phyloP scores from a whole-genome alignment of 129 eudicot species.

The Artemisia argyi region DNA sequence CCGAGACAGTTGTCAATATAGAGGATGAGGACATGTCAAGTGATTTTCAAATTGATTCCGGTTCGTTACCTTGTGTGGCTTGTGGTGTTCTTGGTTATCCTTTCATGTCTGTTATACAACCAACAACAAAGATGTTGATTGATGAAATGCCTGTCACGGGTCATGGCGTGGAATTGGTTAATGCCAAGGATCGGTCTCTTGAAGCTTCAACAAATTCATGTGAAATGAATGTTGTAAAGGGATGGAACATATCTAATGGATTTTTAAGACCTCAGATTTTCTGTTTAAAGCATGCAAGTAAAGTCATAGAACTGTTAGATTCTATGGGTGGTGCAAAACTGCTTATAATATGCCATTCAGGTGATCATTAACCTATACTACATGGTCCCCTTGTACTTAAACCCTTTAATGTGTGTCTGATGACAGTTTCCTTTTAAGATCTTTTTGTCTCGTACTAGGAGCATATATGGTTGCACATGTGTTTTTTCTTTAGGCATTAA shows the following conservation, averaged over 20 bases:
- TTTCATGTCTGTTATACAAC: constrained; percentile 86
- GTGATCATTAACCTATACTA: constrained; percentile 34
- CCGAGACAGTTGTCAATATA: constrained; percentile 38
- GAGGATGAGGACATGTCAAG: constrained; percentile 71
- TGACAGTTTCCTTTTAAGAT: too few species aligned
- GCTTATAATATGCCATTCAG: constrained; percentile 95
- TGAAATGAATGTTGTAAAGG: constrained; percentile 22
- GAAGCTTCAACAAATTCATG: constrained; percentile 28
- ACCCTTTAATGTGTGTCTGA: neutral
- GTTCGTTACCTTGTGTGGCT: constrained; percentile 93
- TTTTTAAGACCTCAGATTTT: constrained; percentile 74
- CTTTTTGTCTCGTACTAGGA: neutral
- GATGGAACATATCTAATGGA: constrained; percentile 52
- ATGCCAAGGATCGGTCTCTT: constrained; percentile 22
- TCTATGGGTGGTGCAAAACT: constrained; percentile 82
- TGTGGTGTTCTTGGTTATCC: constrained; percentile 99
- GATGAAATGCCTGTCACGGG: constrained; percentile 33
- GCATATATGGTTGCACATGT: neutral
- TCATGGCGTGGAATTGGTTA: constrained; percentile 22
- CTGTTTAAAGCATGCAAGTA: constrained; percentile 93
- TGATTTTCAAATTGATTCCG: constrained; percentile 83
- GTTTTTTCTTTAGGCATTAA: neutral
- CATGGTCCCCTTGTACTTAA: neutral
- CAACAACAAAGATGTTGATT: constrained; percentile 42
- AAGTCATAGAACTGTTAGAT: constrained; percentile 63